phyloP scores from a whole-genome alignment of 2,329 filamentous ascomycete genomes.

The Zasmidium angulare region DNA sequence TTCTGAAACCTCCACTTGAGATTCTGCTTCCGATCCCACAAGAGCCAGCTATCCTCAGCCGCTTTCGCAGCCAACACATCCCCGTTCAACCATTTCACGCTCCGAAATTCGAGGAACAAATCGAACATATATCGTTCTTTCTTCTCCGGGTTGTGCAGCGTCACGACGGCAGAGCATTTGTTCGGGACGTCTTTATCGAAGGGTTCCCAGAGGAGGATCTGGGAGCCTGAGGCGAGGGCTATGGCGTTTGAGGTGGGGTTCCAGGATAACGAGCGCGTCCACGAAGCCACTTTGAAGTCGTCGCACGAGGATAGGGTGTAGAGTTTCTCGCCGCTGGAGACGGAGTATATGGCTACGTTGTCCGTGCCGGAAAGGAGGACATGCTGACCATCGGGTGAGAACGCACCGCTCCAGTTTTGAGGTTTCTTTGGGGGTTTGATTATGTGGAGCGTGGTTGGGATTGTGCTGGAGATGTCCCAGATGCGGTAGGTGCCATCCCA shows the following conservation, averaged over 20 bases:
- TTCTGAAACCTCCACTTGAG: constrained; percentile 15
- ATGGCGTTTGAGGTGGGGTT: constrained; percentile 2
- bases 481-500: constrained; percentile 22
- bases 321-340: constrained; percentile 1
- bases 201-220: constrained; percentile 11
- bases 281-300: constrained; percentile 1
- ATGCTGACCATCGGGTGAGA: constrained; percentile 19
- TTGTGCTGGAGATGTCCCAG: constrained; percentile 14
- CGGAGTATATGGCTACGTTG: constrained; percentile 5
- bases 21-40: constrained; percentile 12
- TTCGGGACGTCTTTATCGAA: background rate
- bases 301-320: background rate
- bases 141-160: background rate
- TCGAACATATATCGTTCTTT: background rate
- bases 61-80: constrained; percentile 5
- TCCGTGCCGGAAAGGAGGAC: constrained; percentile 13
- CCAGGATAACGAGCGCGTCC: constrained; percentile 9
- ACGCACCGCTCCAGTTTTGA: constrained; percentile 17
- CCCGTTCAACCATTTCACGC: constrained; percentile 10
- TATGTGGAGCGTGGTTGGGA: background rate
- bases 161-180: background rate
- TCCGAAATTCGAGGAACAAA: background rate
- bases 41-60: constrained; percentile 5
- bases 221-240: background rate
- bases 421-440: constrained; percentile 13